These are phyloP conservation scores for Trametopsis cervina DNA, from an alignment of 768 basidiomycete species.

Conservation along the genomic window DNA sequence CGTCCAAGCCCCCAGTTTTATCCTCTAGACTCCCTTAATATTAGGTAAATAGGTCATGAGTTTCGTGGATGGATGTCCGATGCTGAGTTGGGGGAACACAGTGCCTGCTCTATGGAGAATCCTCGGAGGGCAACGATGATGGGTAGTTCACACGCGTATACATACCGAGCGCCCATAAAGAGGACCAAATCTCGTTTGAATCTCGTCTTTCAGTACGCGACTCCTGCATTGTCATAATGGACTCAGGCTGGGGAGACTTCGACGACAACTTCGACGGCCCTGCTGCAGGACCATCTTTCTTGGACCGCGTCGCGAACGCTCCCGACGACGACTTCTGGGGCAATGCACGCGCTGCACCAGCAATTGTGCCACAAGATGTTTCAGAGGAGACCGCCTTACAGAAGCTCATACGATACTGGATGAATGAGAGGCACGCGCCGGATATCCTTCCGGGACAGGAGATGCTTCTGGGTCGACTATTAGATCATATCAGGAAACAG, in stretches of 20 bases:
- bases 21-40: not conserved
- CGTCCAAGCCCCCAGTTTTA: too few relatives aligned
- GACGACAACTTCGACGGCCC: slow-evolving; percentile 6
- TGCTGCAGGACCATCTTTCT: slow-evolving; percentile 22
- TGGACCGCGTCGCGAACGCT: slow-evolving; percentile 32
- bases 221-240: too few relatives aligned
- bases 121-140: too few relatives aligned
- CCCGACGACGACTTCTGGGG: slow-evolving; percentile 30
- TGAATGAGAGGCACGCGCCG: slow-evolving; percentile 78
- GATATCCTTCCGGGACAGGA: slow-evolving; percentile 74
- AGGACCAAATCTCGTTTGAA: too few relatives aligned
- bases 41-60: not conserved
- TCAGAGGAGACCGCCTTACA: slow-evolving; percentile 55
- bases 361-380: slow-evolving; percentile 22
- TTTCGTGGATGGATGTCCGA: not conserved
- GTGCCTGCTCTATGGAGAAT: not conserved
- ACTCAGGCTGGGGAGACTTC: not conserved
- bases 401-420: slow-evolving; percentile 74
- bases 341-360: slow-evolving; percentile 18
- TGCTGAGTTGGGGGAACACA: not conserved
- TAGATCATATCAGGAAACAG: slow-evolving; percentile 80
- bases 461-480: slow-evolving; percentile 50
- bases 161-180: too few relatives aligned
- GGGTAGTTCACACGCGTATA: too few relatives aligned
- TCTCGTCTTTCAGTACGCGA: too few relatives aligned